These are phyloP conservation scores for Trichoderma reesei DNA, from an alignment of 495 filamentous ascomycete genomes.

Conservation along the genomic window DNA sequence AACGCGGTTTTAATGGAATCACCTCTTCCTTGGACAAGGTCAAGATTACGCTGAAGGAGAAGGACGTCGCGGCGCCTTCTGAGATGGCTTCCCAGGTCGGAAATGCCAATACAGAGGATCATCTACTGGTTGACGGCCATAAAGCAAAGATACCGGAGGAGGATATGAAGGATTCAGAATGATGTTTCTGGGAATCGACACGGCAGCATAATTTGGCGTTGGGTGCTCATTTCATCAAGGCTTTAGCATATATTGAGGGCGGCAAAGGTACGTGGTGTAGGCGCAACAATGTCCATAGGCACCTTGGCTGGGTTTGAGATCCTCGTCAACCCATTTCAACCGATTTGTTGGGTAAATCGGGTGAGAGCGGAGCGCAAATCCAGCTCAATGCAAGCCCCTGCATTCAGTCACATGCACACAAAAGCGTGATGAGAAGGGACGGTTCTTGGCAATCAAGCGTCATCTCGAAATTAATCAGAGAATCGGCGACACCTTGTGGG, in stretches of 20 bases:
- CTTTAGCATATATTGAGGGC: not conserved
- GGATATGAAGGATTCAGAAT: not conserved
- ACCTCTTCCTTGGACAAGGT: slow-evolving; percentile 16
- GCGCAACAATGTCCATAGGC: not conserved
- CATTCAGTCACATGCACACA: not conserved
- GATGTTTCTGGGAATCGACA: not conserved
- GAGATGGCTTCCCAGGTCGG: slow-evolving; percentile 18
- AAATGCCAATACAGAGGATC: slow-evolving; percentile 21
- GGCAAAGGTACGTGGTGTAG: not conserved
- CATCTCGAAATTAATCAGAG: slow-evolving; percentile 48
- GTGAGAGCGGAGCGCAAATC: not conserved
- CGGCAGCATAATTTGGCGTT: not conserved
- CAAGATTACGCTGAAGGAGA: slow-evolving; percentile 42
- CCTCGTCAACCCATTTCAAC: not conserved
- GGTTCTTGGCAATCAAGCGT: slow-evolving; percentile 86
- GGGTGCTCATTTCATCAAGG: not conserved
- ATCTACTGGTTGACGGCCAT: slow-evolving; percentile 41
- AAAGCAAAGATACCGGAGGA: slow-evolving; percentile 22
- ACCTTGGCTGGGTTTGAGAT: not conserved
- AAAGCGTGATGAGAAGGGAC: slow-evolving; percentile 13
- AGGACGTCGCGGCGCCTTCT: slow-evolving; percentile 17
- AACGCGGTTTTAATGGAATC: slow-evolving; percentile 38
- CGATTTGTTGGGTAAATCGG: not conserved
- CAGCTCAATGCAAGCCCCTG: not conserved
- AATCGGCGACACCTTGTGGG: slow-evolving; percentile 85